Evolutionary conservation across 805 yeast species (phyloP).

Genomic region (Cyberlindnera misumaiensis): DNA sequence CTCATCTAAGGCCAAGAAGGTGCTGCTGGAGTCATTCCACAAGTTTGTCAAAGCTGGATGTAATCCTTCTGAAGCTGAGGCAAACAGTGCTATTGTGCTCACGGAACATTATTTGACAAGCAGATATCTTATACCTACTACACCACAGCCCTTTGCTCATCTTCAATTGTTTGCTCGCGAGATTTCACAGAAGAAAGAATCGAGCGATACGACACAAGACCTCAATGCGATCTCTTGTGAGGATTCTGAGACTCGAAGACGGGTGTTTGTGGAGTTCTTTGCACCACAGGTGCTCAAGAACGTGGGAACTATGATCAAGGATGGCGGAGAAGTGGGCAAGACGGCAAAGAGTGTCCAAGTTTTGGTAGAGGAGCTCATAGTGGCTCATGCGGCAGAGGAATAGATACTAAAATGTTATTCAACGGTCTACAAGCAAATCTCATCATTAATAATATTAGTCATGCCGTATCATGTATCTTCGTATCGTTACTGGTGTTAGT

Average conservation of each 20-base stretch:
- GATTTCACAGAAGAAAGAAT: slow-evolving; percentile 14
- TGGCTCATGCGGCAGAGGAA: not conserved
- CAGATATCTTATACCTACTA: slow-evolving; percentile 46
- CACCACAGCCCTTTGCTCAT: slow-evolving; percentile 58
- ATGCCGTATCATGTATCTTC: not conserved
- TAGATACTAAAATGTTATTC: too few relatives aligned
- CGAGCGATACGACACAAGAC: slow-evolving; percentile 24
- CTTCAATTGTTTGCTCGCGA: slow-evolving; percentile 51
- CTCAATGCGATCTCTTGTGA: slow-evolving; percentile 48
- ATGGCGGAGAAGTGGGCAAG: slow-evolving; percentile 69
- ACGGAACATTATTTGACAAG: slow-evolving; percentile 41
- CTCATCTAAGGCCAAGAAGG: slow-evolving; percentile 17
- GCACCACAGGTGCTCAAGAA: slow-evolving; percentile 42
- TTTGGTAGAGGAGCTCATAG: slow-evolving; percentile 9
- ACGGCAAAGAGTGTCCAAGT: slow-evolving; percentile 28
- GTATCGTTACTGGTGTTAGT: not conserved
- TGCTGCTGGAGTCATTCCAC: slow-evolving; percentile 32
- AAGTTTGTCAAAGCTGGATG: slow-evolving; percentile 40
- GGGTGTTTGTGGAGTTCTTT: slow-evolving; percentile 48
- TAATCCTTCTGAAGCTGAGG: slow-evolving; percentile 14
- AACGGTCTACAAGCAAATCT: too few relatives aligned
- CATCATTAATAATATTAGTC: not conserved
- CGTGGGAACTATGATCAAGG: slow-evolving; percentile 44
- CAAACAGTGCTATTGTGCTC: slow-evolving; percentile 12
- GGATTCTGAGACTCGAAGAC: slow-evolving; percentile 50